Conservation (phyloP, 495 filamentous ascomycete genomes). For the Penicillium roqueforti region DNA sequence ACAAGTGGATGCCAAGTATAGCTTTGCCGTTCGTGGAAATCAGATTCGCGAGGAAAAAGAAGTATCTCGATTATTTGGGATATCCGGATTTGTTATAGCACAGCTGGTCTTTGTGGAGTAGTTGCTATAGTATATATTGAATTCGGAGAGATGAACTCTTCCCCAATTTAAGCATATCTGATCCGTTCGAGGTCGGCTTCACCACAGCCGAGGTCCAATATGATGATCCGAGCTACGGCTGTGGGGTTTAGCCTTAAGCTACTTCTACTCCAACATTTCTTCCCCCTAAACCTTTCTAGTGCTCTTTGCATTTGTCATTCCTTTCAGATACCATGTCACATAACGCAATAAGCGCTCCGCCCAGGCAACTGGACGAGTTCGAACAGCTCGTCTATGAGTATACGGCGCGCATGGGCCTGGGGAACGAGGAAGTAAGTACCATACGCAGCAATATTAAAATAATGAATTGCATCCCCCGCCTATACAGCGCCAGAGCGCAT, state of each 20-base stretch:
- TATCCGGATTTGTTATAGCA: no score
- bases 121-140: no score
- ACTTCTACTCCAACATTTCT: constrained; percentile 1
- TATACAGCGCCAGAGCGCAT: background rate
- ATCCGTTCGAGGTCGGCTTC: background rate
- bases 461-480: background rate
- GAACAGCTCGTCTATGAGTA: constrained; percentile 33
- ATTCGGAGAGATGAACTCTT: background rate
- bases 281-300: background rate
- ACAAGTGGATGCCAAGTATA: no score
- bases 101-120: no score
- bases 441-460: constrained; percentile 1
- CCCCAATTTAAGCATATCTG: background rate
- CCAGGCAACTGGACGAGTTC: constrained; percentile 31
- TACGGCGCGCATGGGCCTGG: constrained; percentile 21
- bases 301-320: background rate
- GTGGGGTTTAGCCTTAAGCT: background rate
- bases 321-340: constrained; percentile 18
- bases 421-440: constrained; percentile 20
- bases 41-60: no score
- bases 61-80: no score
- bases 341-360: constrained; percentile 18
- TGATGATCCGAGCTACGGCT: background rate
- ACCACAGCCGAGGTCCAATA: constrained; percentile 10
- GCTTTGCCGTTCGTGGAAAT: no score